Base-by-base conservation (phyloP, 2,329 filamentous ascomycete species). In the Rhynchosporium agropyri region DNA sequence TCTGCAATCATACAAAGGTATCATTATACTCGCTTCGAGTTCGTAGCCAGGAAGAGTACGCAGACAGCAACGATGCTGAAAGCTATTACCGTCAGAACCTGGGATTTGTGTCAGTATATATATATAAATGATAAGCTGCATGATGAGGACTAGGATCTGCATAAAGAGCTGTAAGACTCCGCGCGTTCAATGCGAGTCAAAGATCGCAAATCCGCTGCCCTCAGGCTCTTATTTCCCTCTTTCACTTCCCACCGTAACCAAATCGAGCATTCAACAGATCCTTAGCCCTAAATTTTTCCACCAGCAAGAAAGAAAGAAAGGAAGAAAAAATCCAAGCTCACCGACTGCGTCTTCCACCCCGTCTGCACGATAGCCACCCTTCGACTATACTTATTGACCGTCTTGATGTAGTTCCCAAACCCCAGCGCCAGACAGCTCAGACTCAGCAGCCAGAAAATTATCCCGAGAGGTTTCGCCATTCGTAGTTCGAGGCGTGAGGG, bases 331-430 rank as follows among this genome's bases (percentile, higher is more conserved):
- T 13, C 2, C 15, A 20, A 62, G 68, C 60, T 62, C 58, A 96
- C 90, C 48, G 88, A 76, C 74, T 98, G 93, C 43, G 95, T 98
- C 77, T 92, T 94, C 89, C 91, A 95, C 0, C 95, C 95, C 36
- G 87, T 90, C 79, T 99, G 95, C 45, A 99, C 95, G 67, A 98
- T 83, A 0, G 95, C 95, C 31, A 83, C 83, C 68, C 88, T 86
- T 45, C 84, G 82, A 70, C 89, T 89, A 75, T 97, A 99, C 74
- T 91, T 89, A 70, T 89, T 89, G 29, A 98, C 79, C 0, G 86
- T 88, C 71, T 87, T 89, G 67, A 97, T 87, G 74, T 99, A 99
- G 74, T 97, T 98, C 0, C 87, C 87, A 65, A 96, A 78, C 0
- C 95, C 95, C 15, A 89, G 85, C 1, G 82, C 77, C 31, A 99